These are phyloP conservation scores for Chlorella sp. DNA, from an alignment of 139 green algal species.

Conservation along the genomic window DNA sequence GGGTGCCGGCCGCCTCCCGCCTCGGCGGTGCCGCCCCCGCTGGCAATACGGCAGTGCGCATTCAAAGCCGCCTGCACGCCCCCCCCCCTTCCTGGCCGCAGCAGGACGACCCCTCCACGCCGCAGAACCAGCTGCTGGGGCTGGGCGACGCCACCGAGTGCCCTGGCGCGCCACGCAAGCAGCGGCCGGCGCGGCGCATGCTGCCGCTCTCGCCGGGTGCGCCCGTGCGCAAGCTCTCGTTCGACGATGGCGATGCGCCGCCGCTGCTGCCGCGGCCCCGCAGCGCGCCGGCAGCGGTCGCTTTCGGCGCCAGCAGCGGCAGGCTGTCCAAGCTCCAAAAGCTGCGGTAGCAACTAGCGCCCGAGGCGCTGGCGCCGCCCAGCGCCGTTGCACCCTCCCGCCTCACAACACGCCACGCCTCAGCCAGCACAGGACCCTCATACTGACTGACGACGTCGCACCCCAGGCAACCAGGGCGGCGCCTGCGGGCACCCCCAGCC, in stretches of 20 bases:
- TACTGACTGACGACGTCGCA: too few species aligned
- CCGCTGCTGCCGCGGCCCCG: neutral
- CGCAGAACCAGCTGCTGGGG: constrained; percentile 5
- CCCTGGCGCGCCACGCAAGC: constrained; percentile 23
- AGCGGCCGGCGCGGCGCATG: neutral
- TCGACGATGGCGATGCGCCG: neutral
- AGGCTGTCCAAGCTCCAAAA: too few species aligned
- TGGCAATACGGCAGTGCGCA: too few species aligned
- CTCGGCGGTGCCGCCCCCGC: too few species aligned
- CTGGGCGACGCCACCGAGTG: neutral
- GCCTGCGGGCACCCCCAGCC: too few species aligned
- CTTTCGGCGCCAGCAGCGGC: neutral
- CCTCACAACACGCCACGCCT: too few species aligned
- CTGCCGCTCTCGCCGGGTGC: constrained; percentile 11
- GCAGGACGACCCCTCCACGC: constrained; percentile 16
- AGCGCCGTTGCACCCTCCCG: too few species aligned
- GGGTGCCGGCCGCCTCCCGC: too few species aligned
- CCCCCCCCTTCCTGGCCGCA: neutral
- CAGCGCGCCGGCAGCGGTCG: neutral
- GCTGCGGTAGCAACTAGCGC: too few species aligned
- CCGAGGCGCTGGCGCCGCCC: too few species aligned
- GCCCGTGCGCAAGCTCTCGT: constrained; percentile 34
- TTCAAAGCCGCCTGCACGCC: neutral
- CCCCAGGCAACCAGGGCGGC: too few species aligned
- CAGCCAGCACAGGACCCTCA: too few species aligned